Evolutionary conservation across 805 yeast genomes (phyloP), one percentile per base, ranked within the genome.

Genomic region (Suhomyces emberorum): DNA sequence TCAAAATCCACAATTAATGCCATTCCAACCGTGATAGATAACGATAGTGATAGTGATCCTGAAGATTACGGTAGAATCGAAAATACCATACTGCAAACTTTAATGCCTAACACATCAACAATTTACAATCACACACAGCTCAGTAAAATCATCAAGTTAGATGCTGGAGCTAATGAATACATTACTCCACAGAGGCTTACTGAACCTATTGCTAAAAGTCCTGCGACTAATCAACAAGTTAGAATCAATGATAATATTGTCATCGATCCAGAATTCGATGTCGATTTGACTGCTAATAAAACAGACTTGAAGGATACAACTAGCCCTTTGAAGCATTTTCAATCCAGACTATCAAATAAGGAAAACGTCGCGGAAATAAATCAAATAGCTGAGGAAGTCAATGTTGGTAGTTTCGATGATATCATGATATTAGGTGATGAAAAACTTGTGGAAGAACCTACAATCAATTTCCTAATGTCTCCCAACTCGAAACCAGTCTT

Each of bases 401-500:
- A 23, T 5, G 23, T 20, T 7, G 9, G 7, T 20, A 14, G n/a
- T 11, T 21, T 17, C 8, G 14, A 16, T 6, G 28, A 28, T 16
- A 30, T 23, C 4, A 27, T 22, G 8, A 38, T 33, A 9, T 36
- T 31, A 8, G 39, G 33, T 7, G 16, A 12, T 24, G 21, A 7
- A n/a, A 43, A 33, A 9, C 20, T 48, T 11, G 56, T 47, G 17
- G 45, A 54, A 30, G 63, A 61, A 32, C 62, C 61, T 4, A 57
- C 64, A 3, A 53, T 55, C 9, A 57, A 59, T 40, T 51, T 60
- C 30, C 35, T 54, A 15, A 47, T 55, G 53, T 54, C 62, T 4
- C 62, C 62, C n/a, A 57, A 55, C 31, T 56, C 63, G 4, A 59
- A 53, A 31, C 66, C 66, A 2, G 52, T 55, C 3, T 62, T 58